phyloP scores from a whole-genome alignment of 495 filamentous ascomycete species.

The Penicillium soppii region DNA sequence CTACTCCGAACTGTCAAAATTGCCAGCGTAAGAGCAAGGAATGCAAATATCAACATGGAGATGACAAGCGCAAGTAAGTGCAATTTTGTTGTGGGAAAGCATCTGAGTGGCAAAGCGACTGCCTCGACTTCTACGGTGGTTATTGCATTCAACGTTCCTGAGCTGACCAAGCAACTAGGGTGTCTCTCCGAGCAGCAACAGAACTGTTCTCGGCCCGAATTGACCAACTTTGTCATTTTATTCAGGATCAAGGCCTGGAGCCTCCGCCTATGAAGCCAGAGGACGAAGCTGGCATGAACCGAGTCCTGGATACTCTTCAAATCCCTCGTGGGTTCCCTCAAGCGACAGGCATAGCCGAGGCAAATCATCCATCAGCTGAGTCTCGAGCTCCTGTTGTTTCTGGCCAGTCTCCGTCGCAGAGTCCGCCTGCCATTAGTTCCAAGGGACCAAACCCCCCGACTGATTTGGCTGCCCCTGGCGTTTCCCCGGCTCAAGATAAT shows the following conservation, averaged over 20 bases:
- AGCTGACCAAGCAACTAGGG: slow-evolving; percentile 25
- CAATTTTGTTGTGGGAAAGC: neutral
- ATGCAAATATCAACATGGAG: slow-evolving; percentile 50
- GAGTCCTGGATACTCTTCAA: slow-evolving; percentile 46
- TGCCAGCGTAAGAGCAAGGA: slow-evolving; percentile 47
- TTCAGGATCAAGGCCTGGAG: slow-evolving; percentile 42
- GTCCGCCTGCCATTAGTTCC: slow-evolving; percentile 11
- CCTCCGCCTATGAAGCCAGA: slow-evolving; percentile 44
- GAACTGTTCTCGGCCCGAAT: slow-evolving; percentile 48
- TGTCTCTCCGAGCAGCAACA: slow-evolving; percentile 49
- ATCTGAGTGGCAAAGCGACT: neutral
- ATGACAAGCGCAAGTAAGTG: slow-evolving; percentile 50
- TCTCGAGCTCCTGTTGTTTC: neutral
- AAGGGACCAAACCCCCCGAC: slow-evolving; percentile 11
- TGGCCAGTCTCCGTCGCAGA: slow-evolving; percentile 17
- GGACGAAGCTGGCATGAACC: slow-evolving; percentile 44
- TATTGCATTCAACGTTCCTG: neutral
- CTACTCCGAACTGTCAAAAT: slow-evolving; percentile 46
- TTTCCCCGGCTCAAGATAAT: slow-evolving; percentile 16
- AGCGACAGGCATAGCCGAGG: neutral
- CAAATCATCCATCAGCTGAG: neutral
- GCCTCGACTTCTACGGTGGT: too few species aligned
- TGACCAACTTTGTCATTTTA: slow-evolving; percentile 47
- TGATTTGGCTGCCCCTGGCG: slow-evolving; percentile 4
- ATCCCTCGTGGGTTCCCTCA: slow-evolving; percentile 33